These are phyloP conservation scores for Phytopythium oedochilum DNA, from an alignment of 352 stramenopile genomes.

Conservation along the genomic window DNA sequence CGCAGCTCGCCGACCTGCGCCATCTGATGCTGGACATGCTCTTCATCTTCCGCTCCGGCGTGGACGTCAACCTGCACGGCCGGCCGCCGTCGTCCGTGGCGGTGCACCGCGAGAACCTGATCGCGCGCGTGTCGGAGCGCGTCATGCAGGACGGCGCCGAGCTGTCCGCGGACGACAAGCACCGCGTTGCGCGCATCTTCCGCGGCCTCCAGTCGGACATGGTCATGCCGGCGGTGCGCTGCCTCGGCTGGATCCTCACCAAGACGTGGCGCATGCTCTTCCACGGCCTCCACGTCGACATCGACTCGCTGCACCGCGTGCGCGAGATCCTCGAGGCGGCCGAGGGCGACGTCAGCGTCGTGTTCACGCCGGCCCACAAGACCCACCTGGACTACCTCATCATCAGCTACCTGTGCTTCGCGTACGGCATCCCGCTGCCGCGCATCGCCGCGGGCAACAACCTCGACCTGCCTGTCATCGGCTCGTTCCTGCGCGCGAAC, in stretches of 20 bases:
- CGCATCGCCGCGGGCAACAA: conserved; percentile 88
- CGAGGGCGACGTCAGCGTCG: conserved; percentile 56
- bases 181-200: conserved; percentile 55
- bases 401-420: conserved; percentile 88
- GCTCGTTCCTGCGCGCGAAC: conserved; percentile 75
- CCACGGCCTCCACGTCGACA: conserved; percentile 61
- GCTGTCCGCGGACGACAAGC: conserved; percentile 17
- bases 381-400: conserved; percentile 89
- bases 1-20: conserved; percentile 40
- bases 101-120: conserved; percentile 37
- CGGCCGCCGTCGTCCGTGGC: conserved; percentile 29
- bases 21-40: conserved; percentile 61
- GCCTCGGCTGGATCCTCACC: conserved; percentile 70
- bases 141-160: conserved; percentile 2
- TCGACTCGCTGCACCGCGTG: conserved; percentile 55
- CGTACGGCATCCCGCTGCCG: conserved; percentile 80
- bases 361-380: conserved; percentile 87
- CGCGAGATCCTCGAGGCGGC: conserved; percentile 42
- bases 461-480: conserved; percentile 77
- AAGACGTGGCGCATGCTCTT: conserved; percentile 81
- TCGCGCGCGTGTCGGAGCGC: conserved; percentile 24
- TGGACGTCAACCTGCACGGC: conserved; percentile 46
- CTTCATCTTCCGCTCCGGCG: conserved; percentile 55
- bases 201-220: conserved; percentile 67
- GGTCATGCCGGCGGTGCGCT: conserved; percentile 66